Conservation (phyloP, 1,284 basidiomycete species). For the Lignosus rhinocerotis region DNA sequence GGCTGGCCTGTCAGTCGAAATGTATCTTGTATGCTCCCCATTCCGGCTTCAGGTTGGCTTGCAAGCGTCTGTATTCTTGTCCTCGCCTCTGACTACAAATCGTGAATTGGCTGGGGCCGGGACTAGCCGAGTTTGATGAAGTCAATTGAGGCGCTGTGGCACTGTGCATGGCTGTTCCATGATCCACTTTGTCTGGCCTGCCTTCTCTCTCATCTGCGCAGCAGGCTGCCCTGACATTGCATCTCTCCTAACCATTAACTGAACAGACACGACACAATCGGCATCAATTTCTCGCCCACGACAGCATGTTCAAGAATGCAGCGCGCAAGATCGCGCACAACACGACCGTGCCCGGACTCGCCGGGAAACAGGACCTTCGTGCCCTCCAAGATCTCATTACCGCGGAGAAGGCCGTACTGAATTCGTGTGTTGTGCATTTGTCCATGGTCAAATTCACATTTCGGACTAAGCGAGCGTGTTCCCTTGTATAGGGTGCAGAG, state of each 20-base stretch:
- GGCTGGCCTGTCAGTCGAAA: not conserved
- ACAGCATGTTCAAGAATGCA: conserved; percentile 69
- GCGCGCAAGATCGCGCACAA: conserved; percentile 84
- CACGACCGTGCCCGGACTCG: conserved; percentile 73
- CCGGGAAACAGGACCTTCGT: conserved; percentile 81
- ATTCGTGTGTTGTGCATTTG: conserved; percentile 51
- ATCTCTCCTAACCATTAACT: not conserved
- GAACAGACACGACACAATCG: too few relatives aligned
- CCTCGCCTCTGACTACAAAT: too few relatives aligned
- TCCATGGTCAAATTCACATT: not conserved
- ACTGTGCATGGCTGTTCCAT: not conserved
- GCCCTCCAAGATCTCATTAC: conserved; percentile 88
- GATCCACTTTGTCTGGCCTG: not conserved
- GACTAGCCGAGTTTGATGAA: not conserved
- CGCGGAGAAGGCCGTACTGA: conserved; percentile 82
- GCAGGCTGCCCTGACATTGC: conserved; percentile 1
- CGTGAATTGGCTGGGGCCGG: too few relatives aligned
- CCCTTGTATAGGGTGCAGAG: conserved; percentile 53
- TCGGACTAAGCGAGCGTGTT: not conserved
- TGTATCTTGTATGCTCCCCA: not conserved
- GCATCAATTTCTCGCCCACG: not conserved
- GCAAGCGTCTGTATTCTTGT: too few relatives aligned
- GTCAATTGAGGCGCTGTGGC: conserved; percentile 3
- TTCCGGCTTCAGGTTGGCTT: not conserved
- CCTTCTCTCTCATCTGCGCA: conserved; percentile 6